Evolutionary conservation across 1,139 yeast genomes (phyloP).

Genomic region (Saccharomyces hybrid): DNA sequence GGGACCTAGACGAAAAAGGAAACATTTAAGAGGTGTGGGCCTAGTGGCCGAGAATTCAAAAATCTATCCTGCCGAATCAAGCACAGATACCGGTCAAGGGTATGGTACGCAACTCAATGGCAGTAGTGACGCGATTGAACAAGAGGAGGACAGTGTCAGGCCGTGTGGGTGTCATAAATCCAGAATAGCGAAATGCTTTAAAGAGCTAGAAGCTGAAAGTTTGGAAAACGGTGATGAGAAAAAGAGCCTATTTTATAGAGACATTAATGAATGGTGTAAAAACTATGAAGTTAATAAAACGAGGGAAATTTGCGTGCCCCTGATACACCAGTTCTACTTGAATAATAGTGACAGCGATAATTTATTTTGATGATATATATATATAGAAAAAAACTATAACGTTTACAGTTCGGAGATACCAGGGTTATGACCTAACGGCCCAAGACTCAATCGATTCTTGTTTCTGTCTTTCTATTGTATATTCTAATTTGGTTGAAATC

Average conservation of each 20-base stretch:
- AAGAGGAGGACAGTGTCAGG: not conserved
- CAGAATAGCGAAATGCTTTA: not conserved
- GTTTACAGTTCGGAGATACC: not conserved
- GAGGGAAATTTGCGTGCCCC: not conserved
- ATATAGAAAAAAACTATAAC: not conserved
- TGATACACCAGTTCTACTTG: not conserved
- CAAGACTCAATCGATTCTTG: conserved; percentile 4
- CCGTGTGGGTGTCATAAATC: conserved; percentile 3
- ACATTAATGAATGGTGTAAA: not conserved
- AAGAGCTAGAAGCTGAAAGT: not conserved
- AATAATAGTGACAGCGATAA: not conserved
- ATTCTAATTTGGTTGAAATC: not conserved
- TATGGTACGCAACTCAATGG: not conserved
- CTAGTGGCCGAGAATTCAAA: not conserved
- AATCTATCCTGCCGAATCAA: not conserved
- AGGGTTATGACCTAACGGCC: conserved; percentile 2
- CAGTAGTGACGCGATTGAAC: not conserved
- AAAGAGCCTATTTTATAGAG: conserved; percentile 1
- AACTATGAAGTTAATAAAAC: not conserved
- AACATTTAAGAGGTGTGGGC: not conserved
- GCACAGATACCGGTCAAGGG: not conserved
- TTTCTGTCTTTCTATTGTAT: not conserved
- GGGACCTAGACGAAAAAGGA: not conserved
- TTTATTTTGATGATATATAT: not conserved
- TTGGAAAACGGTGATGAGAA: not conserved